A percentile compares a stretch with the other conserved stretches of the same genome.
These are phyloP conservation scores for Aspergillus sp. DNA, from an alignment of 2,329 filamentous ascomycete species.

Conservation along the genomic window DNA sequence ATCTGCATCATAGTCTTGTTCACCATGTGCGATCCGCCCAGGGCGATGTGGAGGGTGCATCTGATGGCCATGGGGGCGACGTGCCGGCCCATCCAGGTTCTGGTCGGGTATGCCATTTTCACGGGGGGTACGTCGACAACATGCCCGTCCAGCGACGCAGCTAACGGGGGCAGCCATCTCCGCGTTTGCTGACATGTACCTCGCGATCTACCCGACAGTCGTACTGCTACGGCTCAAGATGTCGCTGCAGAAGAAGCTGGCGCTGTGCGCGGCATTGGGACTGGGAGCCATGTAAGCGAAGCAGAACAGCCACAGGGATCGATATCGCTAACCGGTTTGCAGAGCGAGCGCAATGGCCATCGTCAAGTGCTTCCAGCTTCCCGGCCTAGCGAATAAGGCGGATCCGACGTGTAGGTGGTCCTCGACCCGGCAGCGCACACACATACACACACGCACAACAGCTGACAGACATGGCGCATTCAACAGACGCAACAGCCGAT, in stretches of 20 bases:
- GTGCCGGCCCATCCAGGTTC: constrained; percentile 27
- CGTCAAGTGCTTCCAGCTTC: constrained; percentile 23
- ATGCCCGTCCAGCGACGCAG: not conserved
- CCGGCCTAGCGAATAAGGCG: constrained; percentile 14
- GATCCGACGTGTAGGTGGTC: constrained; percentile 23
- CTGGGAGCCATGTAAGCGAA: constrained; percentile 23
- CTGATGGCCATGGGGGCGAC: constrained; percentile 19
- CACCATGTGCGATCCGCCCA: constrained; percentile 34
- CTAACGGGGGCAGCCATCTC: constrained; percentile 14
- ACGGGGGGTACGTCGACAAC: constrained; percentile 26
- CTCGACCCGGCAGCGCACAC: not conserved
- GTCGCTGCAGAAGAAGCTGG: constrained; percentile 20
- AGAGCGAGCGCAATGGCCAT: constrained; percentile 26
- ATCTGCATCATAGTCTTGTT: constrained; percentile 34
- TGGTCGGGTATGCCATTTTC: constrained; percentile 34
- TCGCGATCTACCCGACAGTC: constrained; percentile 24
- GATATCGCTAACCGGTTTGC: constrained; percentile 1
- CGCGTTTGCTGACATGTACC: constrained; percentile 23
- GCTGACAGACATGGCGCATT: too few relatives aligned
- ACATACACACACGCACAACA: constrained; percentile 1
- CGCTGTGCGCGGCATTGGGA: constrained; percentile 18
- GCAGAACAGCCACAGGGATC: too few relatives aligned
- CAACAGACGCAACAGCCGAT: constrained; percentile 30
- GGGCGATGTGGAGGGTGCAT: constrained; percentile 31
- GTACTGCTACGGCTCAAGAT: constrained; percentile 26